Evolutionary conservation across 179 eudicot genomes (phyloP).

Genomic region (Carnegiea gigantea): DNA sequence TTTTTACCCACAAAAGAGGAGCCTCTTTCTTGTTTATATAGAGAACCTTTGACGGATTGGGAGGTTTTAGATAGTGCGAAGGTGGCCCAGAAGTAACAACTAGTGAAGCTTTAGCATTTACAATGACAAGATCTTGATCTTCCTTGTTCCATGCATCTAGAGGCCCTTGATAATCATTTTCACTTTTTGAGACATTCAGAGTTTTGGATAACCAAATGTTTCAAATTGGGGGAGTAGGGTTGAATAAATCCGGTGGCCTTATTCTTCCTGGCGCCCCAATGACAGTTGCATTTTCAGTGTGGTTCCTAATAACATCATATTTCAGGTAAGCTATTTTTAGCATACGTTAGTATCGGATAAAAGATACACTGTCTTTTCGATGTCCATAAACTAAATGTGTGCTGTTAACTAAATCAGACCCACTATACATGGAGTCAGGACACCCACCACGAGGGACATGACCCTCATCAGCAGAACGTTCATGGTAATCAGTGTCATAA

Average conservation of each 20-base stretch:
- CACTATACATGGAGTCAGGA: slow-evolving; percentile 61
- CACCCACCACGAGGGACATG: slow-evolving; percentile 70
- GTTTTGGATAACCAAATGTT: slow-evolving; percentile 53
- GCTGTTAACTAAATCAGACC: slow-evolving; percentile 55
- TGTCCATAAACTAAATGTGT: slow-evolving; percentile 78
- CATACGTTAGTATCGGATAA: slow-evolving; percentile 59
- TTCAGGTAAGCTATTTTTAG: slow-evolving; percentile 54
- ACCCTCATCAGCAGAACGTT: slow-evolving; percentile 55
- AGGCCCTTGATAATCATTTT: slow-evolving; percentile 83
- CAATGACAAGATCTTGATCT: slow-evolving; percentile 83
- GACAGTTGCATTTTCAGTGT: slow-evolving; percentile 51
- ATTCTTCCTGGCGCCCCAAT: slow-evolving; percentile 86
- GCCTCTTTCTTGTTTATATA: slow-evolving; percentile 92
- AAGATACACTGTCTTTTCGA: slow-evolving; percentile 78
- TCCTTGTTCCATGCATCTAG: slow-evolving; percentile 83
- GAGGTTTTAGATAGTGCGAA: slow-evolving; percentile 78
- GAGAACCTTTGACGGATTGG: slow-evolving; percentile 79
- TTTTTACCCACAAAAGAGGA: slow-evolving; percentile 77
- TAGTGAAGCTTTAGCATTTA: slow-evolving; percentile 68
- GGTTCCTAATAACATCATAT: slow-evolving; percentile 67
- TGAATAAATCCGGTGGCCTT: slow-evolving; percentile 79
- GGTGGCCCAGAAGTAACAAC: slow-evolving; percentile 75
- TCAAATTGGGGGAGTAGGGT: slow-evolving; percentile 60
- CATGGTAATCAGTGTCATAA: slow-evolving; percentile 65
- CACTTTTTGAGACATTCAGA: slow-evolving; percentile 59